Evolutionary conservation across 768 basidiomycete genomes (phyloP).

Genomic region (Mrakia gelida): DNA sequence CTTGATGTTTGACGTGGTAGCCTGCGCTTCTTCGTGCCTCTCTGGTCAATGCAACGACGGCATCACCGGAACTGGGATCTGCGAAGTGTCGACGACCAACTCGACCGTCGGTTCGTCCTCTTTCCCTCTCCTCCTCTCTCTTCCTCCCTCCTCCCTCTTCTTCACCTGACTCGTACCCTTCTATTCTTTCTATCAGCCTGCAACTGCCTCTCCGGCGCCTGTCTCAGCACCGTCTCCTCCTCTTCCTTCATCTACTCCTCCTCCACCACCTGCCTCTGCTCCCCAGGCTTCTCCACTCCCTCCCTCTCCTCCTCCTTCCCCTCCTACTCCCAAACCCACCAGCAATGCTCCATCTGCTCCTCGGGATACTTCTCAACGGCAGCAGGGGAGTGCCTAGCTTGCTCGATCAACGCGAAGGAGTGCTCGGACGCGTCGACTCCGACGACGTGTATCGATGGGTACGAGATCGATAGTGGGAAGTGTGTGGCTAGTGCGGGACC

Average conservation of each 20-base stretch:
- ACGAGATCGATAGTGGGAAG: constrained; percentile 21
- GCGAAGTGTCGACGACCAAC: constrained; percentile 56
- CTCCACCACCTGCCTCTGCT: constrained; percentile 55
- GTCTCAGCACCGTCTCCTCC: constrained; percentile 62
- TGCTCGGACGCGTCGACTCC: constrained; percentile 7
- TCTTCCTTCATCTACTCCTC: constrained; percentile 12
- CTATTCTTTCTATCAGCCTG: constrained; percentile 50
- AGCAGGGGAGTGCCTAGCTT: constrained; percentile 19
- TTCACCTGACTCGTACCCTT: neutral
- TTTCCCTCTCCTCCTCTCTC: neutral
- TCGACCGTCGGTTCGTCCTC: constrained; percentile 30
- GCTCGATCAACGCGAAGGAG: constrained; percentile 1
- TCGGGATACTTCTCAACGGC: constrained; percentile 49
- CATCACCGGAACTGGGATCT: constrained; percentile 69
- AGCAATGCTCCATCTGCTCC: constrained; percentile 58
- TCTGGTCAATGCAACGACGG: constrained; percentile 64
- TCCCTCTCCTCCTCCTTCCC: constrained; percentile 62
- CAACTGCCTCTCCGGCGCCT: constrained; percentile 77
- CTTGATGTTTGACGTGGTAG: neutral
- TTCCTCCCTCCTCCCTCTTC: no score
- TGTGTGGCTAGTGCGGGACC: constrained; percentile 25
- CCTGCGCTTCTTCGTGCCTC: constrained; percentile 49
- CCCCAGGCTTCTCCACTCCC: constrained; percentile 65
- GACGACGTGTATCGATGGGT: constrained; percentile 26
- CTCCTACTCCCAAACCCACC: constrained; percentile 54